Percentiles rank a stretch among this genome's conserved stretches.
Evolutionary conservation across 1,284 basidiomycete genomes (phyloP).

Genomic region (Puccinia sorghi): DNA sequence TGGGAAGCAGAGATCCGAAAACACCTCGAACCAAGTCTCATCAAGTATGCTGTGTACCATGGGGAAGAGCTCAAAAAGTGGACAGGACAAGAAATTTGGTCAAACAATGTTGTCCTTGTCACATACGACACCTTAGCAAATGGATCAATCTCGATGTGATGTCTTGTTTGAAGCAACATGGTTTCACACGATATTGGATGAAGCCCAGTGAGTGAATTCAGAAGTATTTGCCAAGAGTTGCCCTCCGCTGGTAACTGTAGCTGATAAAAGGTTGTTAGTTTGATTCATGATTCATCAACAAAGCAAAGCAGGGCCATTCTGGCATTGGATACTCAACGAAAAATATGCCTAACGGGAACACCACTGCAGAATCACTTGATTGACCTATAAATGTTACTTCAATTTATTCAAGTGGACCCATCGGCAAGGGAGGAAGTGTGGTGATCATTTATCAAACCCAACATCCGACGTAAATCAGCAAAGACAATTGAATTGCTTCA

Average conservation of each 20-base stretch:
- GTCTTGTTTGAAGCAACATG: no score
- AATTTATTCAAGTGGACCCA: not conserved
- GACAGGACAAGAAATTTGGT: no score
- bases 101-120: no score
- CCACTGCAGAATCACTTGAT: constrained; percentile 10
- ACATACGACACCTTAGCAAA: no score
- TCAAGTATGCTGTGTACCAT: no score
- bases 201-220: not conserved
- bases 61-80: no score
- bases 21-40: no score
- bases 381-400: not conserved
- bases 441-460: not conserved
- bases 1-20: no score
- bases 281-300: not conserved
- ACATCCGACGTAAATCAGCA: not conserved
- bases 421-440: not conserved
- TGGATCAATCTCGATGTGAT: no score
- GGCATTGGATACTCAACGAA: not conserved
- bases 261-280: not conserved
- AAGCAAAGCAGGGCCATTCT: constrained; percentile 16
- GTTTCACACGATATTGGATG: no score
- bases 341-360: not conserved
- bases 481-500: constrained; percentile 1
- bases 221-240: not conserved
- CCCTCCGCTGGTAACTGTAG: not conserved